Conservation (phyloP, 1,284 basidiomycete genomes). For the Tilletia horrida region DNA sequence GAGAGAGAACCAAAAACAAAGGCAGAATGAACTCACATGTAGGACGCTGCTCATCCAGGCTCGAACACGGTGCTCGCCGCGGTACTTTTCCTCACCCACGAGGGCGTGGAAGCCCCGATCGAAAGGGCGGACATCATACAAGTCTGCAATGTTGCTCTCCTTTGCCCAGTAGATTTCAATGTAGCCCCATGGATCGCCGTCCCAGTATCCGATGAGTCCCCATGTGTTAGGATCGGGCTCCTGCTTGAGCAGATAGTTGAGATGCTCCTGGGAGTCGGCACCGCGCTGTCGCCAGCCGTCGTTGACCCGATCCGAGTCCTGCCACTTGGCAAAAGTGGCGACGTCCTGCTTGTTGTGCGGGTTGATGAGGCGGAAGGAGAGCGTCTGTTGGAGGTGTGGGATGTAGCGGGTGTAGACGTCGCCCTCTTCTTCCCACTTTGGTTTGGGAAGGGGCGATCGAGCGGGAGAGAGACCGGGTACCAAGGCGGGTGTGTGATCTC, state of each 20-base stretch:
- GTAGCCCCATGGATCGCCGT: conserved; percentile 50
- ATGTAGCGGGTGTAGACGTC: conserved; percentile 43
- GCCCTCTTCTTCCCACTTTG: background rate
- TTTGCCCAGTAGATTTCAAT: conserved; percentile 49
- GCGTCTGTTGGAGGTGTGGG: conserved; percentile 37
- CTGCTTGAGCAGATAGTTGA: conserved; percentile 31
- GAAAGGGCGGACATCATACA: conserved; percentile 33
- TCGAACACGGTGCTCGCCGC: conserved; percentile 46
- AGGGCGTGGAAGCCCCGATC: conserved; percentile 51
- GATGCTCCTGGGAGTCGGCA: conserved; percentile 33
- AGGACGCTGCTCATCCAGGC: conserved; percentile 51
- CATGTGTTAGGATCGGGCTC: conserved; percentile 29
- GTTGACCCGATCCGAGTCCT: conserved; percentile 46
- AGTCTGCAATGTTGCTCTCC: conserved; percentile 31
- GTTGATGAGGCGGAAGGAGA: conserved; percentile 41
- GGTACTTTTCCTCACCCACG: conserved; percentile 46
- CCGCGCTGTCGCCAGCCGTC: conserved; percentile 47
- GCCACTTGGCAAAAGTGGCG: conserved; percentile 44
- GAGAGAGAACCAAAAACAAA: background rate
- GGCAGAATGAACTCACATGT: conserved; percentile 23
- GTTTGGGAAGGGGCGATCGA: conserved; percentile 1
- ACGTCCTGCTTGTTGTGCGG: conserved; percentile 35
- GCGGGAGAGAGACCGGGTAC: background rate
- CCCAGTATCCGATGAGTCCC: conserved; percentile 49
- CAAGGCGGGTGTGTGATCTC: background rate